phyloP scores from a whole-genome alignment of 2,329 filamentous ascomycete genomes.

The Fusarium dimerum region DNA sequence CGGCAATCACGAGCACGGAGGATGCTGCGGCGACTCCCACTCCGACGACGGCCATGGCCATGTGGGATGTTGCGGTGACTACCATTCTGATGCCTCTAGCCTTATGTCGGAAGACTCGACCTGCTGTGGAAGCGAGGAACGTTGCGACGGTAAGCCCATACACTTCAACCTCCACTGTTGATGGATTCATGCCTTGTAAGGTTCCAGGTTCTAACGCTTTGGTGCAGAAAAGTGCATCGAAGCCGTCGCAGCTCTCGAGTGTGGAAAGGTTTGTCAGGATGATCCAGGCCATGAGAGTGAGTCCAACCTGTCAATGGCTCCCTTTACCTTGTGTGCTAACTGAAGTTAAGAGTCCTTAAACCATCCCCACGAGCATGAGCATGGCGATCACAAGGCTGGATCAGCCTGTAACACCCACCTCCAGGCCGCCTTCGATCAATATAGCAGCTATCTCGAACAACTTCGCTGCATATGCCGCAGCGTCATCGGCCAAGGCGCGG shows the following conservation, averaged over 20 bases:
- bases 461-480: conserved; percentile 40
- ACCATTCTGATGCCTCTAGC: neutral
- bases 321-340: neutral
- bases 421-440: conserved; percentile 35
- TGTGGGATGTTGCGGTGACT: neutral
- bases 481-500: conserved; percentile 28
- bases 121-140: neutral
- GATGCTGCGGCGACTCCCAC: neutral
- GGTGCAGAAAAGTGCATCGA: conserved; percentile 15
- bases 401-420: conserved; percentile 36
- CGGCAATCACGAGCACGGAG: neutral
- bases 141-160: neutral
- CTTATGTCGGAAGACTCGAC: neutral
- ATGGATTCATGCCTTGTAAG: neutral
- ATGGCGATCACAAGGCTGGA: neutral
- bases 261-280: conserved; percentile 9
- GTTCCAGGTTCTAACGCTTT: neutral
- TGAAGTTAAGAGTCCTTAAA: neutral
- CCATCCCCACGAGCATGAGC: conserved; percentile 4
- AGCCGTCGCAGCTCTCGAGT: conserved; percentile 11
- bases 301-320: neutral
- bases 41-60: neutral
- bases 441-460: conserved; percentile 37
- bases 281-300: conserved; percentile 11
- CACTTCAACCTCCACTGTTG: too few relatives aligned